These are phyloP conservation scores for Aureobasidium mangrovei DNA, from an alignment of 2,329 filamentous ascomycete species.

Conservation along the genomic window DNA sequence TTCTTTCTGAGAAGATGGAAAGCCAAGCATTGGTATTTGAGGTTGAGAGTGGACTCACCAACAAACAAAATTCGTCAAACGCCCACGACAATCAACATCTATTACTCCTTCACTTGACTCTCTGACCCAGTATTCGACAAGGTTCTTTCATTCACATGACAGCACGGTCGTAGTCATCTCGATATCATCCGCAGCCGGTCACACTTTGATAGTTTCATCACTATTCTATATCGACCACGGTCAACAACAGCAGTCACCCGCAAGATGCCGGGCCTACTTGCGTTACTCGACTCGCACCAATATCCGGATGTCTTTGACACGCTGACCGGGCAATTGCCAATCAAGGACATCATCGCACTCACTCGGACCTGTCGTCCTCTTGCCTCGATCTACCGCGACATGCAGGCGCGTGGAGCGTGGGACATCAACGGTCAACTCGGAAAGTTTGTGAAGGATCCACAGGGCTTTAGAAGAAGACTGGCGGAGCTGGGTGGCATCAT, in stretches of 20 bases:
- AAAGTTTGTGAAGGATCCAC: not conserved
- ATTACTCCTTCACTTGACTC: no score
- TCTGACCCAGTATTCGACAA: no score
- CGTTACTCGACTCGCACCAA: not conserved
- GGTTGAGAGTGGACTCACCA: no score
- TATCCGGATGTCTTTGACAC: not conserved
- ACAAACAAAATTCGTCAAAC: no score
- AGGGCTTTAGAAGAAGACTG: not conserved
- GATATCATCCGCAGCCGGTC: no score
- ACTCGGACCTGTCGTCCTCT: not conserved
- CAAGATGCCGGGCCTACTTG: not conserved
- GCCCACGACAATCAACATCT: no score
- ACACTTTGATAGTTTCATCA: no score
- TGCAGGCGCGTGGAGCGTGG: not conserved
- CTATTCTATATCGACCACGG: no score
- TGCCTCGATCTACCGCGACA: not conserved
- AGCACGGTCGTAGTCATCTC: no score
- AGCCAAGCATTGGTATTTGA: no score
- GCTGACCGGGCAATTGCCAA: not conserved
- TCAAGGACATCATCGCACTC: conserved; percentile 1
- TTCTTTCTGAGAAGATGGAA: no score
- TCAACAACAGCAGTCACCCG: not conserved
- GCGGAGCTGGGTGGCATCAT: conserved; percentile 6
- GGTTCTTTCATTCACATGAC: no score
- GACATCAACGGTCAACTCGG: not conserved